Conservation (phyloP, 169 alveolate genomes). For the Hepatocystis sp. region DNA sequence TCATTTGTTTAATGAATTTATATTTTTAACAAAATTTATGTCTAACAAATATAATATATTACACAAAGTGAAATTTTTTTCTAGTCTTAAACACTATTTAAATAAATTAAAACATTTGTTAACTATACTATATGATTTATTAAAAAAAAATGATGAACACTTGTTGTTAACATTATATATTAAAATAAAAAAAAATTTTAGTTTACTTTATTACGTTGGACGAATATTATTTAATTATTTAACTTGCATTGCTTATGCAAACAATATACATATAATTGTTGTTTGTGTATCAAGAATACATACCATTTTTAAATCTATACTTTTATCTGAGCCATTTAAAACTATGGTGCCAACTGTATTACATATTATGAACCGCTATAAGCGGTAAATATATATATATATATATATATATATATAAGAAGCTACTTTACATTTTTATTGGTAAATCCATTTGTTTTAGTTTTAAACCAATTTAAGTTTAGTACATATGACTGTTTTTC, state of each 20-base stretch:
- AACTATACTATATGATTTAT: conserved; percentile 24
- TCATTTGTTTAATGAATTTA: conserved; percentile 53
- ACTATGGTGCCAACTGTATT: conserved; percentile 20
- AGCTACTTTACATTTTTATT: too few relatives aligned
- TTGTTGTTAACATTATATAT: conserved; percentile 45
- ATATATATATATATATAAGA: too few relatives aligned
- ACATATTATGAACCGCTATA: conserved; percentile 14
- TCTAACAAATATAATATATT: conserved; percentile 26
- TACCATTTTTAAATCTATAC: conserved; percentile 30
- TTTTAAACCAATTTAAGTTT: too few relatives aligned
- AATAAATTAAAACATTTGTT: conserved; percentile 37
- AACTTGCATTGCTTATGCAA: conserved; percentile 72
- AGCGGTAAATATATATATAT: too few relatives aligned
- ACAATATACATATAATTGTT: conserved; percentile 22
- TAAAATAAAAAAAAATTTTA: conserved; percentile 32
- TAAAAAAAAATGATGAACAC: conserved; percentile 30
- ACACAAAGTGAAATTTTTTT: conserved; percentile 55
- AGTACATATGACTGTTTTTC: too few relatives aligned
- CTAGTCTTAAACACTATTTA: conserved; percentile 38
- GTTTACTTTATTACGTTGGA: conserved; percentile 55
- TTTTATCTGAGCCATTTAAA: conserved; percentile 65
- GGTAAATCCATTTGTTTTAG: too few relatives aligned
- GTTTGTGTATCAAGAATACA: conserved; percentile 38
- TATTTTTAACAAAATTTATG: conserved; percentile 39
- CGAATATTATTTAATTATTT: conserved; percentile 61